Base-by-base conservation (phyloP, 148 eudicot genomes). In the Amaranthus palmeri region DNA sequence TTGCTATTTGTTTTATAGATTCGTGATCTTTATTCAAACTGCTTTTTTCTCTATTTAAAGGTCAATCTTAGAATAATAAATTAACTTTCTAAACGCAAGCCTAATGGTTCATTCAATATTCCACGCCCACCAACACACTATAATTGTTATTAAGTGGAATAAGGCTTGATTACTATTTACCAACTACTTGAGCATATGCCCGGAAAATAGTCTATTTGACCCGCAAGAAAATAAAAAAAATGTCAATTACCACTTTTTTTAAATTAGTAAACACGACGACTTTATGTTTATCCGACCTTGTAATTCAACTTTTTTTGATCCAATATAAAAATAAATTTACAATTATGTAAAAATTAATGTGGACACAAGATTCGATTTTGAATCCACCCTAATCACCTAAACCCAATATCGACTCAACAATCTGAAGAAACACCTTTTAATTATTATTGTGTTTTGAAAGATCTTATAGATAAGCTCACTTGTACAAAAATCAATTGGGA, bases 111-210 rank as follows among this genome's bases (percentile, higher is more conserved):
- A 67, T 58, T 66, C 57, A 56, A 57, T 59, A 18, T 70, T 76
- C 51, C 51, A 41, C 44, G 0, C 14, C 69, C 72, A 78, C 76
- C 67, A 25, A 68, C 73, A 60, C 45, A 18, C 70, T 70, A 70
- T 63, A 54, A 70, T 70, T 63, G 49, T 8, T 58, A 61, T 46
- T 25, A 25, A 25, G 50, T 13, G 13, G 7, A 58, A 64, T 63
- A 49, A 58, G 71, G 46, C 57, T 57, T 44, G 56, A 58, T 63
- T 56, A 74, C 74, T 70, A 74, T 59, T 63, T 56, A 74, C 74
- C 74, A 74, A 74, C 77, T 4, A 64, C 36, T 25, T 25, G 46
- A 63, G 65, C 54, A 62, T 69, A 41, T 52, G 72, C 73, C 53
- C 44, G 13, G 63, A 25, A 55, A 73, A 73, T 42, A 48, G 41